Evolutionary conservation across 495 filamentous ascomycete genomes (phyloP), one percentile per base, ranked within the genome.

Genomic region (Lichina pygmaea): DNA sequence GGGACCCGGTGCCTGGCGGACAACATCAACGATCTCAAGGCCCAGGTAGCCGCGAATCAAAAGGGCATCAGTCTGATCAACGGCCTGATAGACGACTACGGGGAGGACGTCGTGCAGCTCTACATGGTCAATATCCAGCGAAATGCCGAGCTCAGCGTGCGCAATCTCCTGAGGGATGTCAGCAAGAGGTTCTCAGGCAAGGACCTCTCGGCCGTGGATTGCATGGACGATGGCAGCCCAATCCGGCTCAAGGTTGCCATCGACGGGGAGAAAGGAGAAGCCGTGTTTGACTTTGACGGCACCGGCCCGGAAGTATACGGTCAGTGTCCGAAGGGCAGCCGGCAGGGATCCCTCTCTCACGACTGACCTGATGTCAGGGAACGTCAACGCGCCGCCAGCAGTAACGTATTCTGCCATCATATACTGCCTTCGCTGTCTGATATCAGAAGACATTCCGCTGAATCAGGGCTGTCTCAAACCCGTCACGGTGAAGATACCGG

Each of bases 401-500:
- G 81, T 97, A 43, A 91, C 86, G 2, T 91, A 86, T 62, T 82
- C 75, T 10, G 89, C 89, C 43, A 93, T 95, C 53, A 97, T 97
- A 57, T 97, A 95, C 65, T 86, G 84, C 50, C 69, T 97, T 16
- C 77, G 89, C 16, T 86, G 79, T 58, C 73, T 97, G 53, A 93
- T 97, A 54, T 77, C 73, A 6, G 75, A 86, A 52, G 86, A 94
- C 56, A 92, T 97, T 31, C 89, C 89, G 0, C 70, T 97, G 12
- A 97, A 97, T 62, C 89, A 97, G 61, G 89, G 89, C 51, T 97
- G 89, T 51, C 66, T 97, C 9, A 75, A 71, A 39, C 89, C 89
- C 5, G 81, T 97, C 57, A 69, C 74, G 47, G 81, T 97, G 54
- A 71, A 68, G 39, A 91, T 95, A 40, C 89, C 89, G 3, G 67